Evolutionary conservation across 139 green algal species (phyloP).

Genomic region (Haematococcus lacustris): DNA sequence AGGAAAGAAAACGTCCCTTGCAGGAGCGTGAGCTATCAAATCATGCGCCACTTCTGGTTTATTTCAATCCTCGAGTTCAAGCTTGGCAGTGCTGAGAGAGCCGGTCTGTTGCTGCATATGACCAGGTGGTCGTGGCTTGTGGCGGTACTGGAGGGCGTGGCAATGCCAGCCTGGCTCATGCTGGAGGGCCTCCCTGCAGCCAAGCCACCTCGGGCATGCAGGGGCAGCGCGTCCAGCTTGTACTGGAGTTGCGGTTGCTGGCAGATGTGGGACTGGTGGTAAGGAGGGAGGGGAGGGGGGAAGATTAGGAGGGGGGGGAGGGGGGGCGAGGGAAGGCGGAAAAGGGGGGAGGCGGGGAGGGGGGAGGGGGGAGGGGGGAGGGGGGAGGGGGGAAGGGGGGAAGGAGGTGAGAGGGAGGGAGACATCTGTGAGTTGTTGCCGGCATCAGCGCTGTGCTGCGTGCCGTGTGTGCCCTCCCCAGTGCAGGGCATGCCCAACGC

Average conservation of each 20-base stretch:
- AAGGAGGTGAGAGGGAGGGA: background rate
- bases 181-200: background rate
- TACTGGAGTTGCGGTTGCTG: constrained; percentile 40
- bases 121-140: background rate
- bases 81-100: too few species aligned
- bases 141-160: background rate
- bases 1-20: too few species aligned
- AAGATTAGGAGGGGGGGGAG: background rate
- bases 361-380: background rate
- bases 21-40: too few species aligned
- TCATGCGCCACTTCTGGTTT: too few species aligned
- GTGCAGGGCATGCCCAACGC: constrained; percentile 48
- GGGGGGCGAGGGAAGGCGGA: background rate
- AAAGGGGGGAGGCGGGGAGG: background rate
- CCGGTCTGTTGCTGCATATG: too few species aligned
- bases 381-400: background rate
- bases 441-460: background rate
- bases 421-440: too few species aligned
- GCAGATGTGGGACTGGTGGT: constrained; percentile 58
- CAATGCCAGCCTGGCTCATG: background rate
- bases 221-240: background rate
- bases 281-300: background rate
- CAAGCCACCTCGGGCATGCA: background rate
- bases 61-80: too few species aligned
- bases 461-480: background rate